These are phyloP conservation scores for Sequoiadendron giganteum DNA, from an alignment of 75 land plant species.

Conservation along the genomic window DNA sequence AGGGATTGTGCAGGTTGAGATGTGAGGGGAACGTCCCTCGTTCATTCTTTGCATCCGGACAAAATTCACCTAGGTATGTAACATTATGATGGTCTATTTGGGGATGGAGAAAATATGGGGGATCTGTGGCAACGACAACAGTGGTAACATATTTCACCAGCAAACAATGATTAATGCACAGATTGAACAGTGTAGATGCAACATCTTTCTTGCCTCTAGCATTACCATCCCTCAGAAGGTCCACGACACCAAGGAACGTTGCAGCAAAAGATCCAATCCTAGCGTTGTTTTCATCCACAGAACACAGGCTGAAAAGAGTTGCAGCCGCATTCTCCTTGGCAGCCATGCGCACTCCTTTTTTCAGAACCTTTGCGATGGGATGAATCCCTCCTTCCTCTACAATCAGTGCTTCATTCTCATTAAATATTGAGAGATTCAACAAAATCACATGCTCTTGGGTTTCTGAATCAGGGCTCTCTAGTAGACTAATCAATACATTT, in stretches of 20 bases:
- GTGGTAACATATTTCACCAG: no score
- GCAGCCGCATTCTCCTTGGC: conserved; percentile 80
- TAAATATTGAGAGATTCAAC: conserved; percentile 63
- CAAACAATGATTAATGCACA: conserved; percentile 36
- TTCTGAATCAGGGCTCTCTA: conserved; percentile 35
- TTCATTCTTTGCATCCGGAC: no score
- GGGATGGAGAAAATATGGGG: no score
- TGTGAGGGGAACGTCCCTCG: no score
- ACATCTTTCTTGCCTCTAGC: conserved; percentile 73
- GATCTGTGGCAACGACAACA: no score
- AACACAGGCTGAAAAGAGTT: conserved; percentile 67
- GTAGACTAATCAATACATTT: conserved; percentile 40
- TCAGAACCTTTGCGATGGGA: no score
- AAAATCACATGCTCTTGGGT: conserved; percentile 70
- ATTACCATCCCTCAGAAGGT: conserved; percentile 47
- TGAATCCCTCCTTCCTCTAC: no score
- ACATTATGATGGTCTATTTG: no score
- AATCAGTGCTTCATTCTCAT: no score
- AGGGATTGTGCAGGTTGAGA: no score
- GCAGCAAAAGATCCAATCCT: conserved; percentile 22
- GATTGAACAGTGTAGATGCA: conserved; percentile 71
- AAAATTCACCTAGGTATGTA: no score
- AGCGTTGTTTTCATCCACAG: conserved; percentile 68
- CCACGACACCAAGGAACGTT: conserved; percentile 57
- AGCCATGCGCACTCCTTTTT: conserved; percentile 41